Evolutionary conservation across 305 asterid species (phyloP).

Genomic region (Plantago lanceolata): DNA sequence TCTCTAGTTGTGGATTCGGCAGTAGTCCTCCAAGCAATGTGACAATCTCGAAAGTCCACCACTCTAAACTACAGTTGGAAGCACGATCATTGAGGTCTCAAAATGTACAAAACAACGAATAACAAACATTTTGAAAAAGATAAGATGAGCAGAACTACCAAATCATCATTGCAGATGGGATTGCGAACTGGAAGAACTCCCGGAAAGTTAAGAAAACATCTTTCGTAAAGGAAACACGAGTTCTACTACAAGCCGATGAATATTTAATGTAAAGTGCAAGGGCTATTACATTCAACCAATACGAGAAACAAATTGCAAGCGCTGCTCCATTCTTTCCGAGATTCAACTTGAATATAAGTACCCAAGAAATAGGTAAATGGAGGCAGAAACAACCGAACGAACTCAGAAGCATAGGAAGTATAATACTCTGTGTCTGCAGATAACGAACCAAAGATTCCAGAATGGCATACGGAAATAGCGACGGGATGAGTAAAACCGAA

Average conservation of each 20-base stretch:
- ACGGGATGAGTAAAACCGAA: conserved; percentile 3
- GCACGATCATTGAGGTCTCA: conserved; percentile 9
- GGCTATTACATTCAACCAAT: conserved; percentile 26
- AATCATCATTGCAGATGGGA: conserved; percentile 31
- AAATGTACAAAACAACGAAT: conserved; percentile 32
- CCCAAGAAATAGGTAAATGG: conserved; percentile 53
- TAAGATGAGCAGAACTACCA: conserved; percentile 19
- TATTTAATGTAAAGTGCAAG: conserved; percentile 27
- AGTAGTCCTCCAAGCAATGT: conserved; percentile 26
- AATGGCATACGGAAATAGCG: conserved; percentile 30
- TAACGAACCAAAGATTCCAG: conserved; percentile 48
- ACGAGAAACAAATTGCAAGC: conserved; percentile 37
- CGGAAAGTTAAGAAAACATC: conserved; percentile 24
- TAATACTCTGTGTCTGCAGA: conserved; percentile 52
- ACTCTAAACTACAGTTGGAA: conserved; percentile 30
- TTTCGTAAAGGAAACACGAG: conserved; percentile 20
- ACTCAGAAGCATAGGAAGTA: conserved; percentile 45
- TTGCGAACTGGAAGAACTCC: conserved; percentile 23
- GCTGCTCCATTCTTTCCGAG: conserved; percentile 56
- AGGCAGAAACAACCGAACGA: conserved; percentile 37
- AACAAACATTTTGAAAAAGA: conserved; percentile 1
- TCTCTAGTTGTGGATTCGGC: conserved; percentile 32
- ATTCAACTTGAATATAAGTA: conserved; percentile 35
- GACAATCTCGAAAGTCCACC: conserved; percentile 29
- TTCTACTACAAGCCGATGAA: conserved; percentile 22